These are phyloP conservation scores for Phycomyces nitens DNA, from an alignment of 192 early-diverging fungal genomes.

Conservation along the genomic window DNA sequence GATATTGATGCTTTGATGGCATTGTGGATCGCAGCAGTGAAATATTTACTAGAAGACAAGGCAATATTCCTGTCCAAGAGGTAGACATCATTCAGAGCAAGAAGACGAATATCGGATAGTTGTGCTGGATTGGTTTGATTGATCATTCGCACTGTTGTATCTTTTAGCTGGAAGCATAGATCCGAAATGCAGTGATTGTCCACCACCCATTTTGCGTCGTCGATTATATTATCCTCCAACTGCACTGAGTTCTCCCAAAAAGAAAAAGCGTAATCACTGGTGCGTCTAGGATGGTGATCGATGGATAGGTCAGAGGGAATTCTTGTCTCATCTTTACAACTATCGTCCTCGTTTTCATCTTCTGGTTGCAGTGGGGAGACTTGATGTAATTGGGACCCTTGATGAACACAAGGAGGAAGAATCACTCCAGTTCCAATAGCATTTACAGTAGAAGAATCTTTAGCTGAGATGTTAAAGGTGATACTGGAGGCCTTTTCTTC, in stretches of 20 bases:
- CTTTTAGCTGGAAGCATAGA: conserved; percentile 1
- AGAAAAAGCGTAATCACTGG: conserved; percentile 2
- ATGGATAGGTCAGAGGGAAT: conserved; percentile 6
- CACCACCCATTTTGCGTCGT: background rate
- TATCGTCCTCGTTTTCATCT: conserved; percentile 4
- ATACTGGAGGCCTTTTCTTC: background rate
- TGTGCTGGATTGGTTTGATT: background rate
- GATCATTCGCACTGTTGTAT: conserved; percentile 1
- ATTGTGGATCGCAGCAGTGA: conserved; percentile 1
- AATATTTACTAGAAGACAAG: conserved; percentile 3
- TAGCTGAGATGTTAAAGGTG: conserved; percentile 9
- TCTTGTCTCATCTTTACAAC: background rate
- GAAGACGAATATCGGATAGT: conserved; percentile 1
- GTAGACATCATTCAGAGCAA: conserved; percentile 2
- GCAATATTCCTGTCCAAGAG: background rate
- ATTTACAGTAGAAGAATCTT: conserved; percentile 6
- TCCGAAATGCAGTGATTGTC: conserved; percentile 1
- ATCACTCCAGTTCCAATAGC: conserved; percentile 6
- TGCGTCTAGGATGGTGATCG: conserved; percentile 10
- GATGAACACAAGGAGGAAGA: background rate
- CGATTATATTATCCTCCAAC: background rate
- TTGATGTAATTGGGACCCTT: background rate
- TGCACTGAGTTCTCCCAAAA: background rate
- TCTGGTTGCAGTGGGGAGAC: background rate
- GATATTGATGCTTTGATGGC: background rate